phyloP scores from a whole-genome alignment of 208 protist genomes.

The Leishmania lainsoni region DNA sequence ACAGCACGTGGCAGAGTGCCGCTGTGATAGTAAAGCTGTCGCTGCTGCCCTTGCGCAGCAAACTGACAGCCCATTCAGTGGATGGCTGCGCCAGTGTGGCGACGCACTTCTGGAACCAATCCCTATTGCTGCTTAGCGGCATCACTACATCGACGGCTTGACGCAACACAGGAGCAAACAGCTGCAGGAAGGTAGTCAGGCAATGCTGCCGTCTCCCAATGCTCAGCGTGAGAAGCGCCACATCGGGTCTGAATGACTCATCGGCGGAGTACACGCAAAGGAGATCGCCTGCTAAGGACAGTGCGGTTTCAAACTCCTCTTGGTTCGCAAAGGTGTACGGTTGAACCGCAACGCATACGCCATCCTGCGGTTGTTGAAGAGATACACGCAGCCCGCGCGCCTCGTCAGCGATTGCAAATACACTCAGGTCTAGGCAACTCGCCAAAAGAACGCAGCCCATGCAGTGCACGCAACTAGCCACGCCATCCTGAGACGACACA shows the following conservation, averaged over 20 bases:
- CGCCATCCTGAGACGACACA: slow-evolving; percentile 34
- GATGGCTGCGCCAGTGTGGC: slow-evolving; percentile 11
- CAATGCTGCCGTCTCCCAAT: slow-evolving; percentile 54
- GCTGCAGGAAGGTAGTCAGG: slow-evolving; percentile 44
- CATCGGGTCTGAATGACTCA: slow-evolving; percentile 32
- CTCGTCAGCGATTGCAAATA: slow-evolving; percentile 43
- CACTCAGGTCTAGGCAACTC: slow-evolving; percentile 63
- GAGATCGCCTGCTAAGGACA: slow-evolving; percentile 71
- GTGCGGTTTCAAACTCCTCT: slow-evolving; percentile 57
- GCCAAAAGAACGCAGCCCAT: slow-evolving; percentile 63
- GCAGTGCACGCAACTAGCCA: slow-evolving; percentile 52
- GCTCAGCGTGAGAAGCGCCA: slow-evolving; percentile 54
- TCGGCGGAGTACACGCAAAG: slow-evolving; percentile 52
- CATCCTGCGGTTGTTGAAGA: neutral
- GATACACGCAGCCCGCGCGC: slow-evolving; percentile 29
- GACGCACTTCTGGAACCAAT: slow-evolving; percentile 43
- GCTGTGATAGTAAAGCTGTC: slow-evolving; percentile 7
- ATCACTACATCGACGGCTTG: slow-evolving; percentile 26
- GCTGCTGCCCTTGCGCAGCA: slow-evolving; percentile 5
- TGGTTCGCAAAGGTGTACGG: slow-evolving; percentile 36
- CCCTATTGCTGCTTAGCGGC: slow-evolving; percentile 45
- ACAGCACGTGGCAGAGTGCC: slow-evolving; percentile 27
- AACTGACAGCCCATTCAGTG: neutral
- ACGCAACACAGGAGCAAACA: slow-evolving; percentile 51
- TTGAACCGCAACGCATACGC: slow-evolving; percentile 35